Evolutionary conservation across 1,284 basidiomycete genomes (phyloP), one percentile per base, ranked within the genome.

Genomic region (Ceratobasidium sp.): DNA sequence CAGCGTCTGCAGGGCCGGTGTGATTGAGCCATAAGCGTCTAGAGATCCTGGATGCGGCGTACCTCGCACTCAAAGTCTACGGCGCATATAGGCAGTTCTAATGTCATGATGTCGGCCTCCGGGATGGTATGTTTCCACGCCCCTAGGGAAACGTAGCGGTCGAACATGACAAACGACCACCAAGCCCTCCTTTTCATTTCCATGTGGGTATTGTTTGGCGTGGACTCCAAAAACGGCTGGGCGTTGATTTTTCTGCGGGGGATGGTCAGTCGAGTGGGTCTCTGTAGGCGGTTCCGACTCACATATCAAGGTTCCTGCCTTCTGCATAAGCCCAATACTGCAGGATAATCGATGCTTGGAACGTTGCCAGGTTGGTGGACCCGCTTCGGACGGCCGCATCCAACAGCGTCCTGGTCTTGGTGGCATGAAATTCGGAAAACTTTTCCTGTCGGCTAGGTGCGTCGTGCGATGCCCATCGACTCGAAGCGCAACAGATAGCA

Each of bases 301-400:
- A 95, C 5, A 94, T 89, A 80, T 94, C 92, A 12, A 93, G 91
- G 90, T 92, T 93, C 70, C 92, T 85, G 1, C 92, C 92, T 79
- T 93, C 90, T 74, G 92, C 89, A 78, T 94, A 94, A 75, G 92
- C 91, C 80, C 91, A 94, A 91, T 92, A 94, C 1, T 89, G 92
- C 33, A 94, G 84, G 30, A 94, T 82, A 74, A 89, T 88, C 77
- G 91, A 92, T 1, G 92, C 92, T 78, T 94, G 92, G 83, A 93
- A 86, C 16, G 93, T 90, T 23, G 86, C 85, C 77, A 94, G 91
- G 73, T 94, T 92, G 77, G 92, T 89, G 78, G 88, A 86, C 38
- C 92, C 92, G 56, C 85, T 89, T n/a, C 87, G 87, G 88, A 94
- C 91, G 16, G 91, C 93, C 76, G 86, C 86, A 79, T 93, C 92